These are phyloP conservation scores for Alloteropsis angusta DNA, from an alignment of 202 grass and related monocot species.

Conservation along the genomic window DNA sequence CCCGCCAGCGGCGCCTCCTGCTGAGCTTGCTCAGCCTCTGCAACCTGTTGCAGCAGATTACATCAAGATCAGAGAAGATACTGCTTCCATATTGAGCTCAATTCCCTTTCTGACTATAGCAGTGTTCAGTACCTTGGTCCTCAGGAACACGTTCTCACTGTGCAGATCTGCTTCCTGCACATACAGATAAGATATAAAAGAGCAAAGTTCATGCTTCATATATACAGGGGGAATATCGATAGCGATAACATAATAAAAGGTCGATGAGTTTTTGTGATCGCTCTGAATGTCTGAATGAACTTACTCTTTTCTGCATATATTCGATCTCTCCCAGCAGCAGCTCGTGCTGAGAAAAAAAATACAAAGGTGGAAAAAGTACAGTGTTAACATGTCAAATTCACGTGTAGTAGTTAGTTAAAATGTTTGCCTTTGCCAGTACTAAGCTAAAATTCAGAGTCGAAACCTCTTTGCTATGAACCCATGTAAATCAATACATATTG, in stretches of 20 bases:
- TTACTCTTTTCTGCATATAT: slow-evolving; percentile 59
- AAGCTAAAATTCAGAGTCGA: neutral
- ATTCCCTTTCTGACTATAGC: neutral
- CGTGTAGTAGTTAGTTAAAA: neutral
- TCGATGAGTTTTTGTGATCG: neutral
- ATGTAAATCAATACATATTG: no score
- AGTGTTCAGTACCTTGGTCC: slow-evolving; percentile 52
- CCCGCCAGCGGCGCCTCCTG: no score
- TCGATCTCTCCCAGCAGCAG: slow-evolving; percentile 60
- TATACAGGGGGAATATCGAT: neutral
- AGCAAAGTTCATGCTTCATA: neutral
- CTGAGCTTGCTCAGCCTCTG: slow-evolving; percentile 37
- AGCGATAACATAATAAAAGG: neutral
- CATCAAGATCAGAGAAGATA: neutral
- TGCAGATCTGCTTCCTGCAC: slow-evolving; percentile 56
- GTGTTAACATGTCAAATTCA: neutral
- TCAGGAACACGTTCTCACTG: slow-evolving; percentile 54
- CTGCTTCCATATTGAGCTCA: neutral
- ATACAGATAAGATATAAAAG: neutral
- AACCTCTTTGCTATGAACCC: no score
- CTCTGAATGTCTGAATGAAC: neutral
- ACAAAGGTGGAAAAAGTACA: neutral
- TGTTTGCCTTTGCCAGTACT: neutral
- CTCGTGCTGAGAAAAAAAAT: slow-evolving; percentile 47
- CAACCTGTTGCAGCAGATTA: slow-evolving; percentile 19